Conservation (phyloP, 1,284 basidiomycete genomes). For the Cystobasidium sp. region DNA sequence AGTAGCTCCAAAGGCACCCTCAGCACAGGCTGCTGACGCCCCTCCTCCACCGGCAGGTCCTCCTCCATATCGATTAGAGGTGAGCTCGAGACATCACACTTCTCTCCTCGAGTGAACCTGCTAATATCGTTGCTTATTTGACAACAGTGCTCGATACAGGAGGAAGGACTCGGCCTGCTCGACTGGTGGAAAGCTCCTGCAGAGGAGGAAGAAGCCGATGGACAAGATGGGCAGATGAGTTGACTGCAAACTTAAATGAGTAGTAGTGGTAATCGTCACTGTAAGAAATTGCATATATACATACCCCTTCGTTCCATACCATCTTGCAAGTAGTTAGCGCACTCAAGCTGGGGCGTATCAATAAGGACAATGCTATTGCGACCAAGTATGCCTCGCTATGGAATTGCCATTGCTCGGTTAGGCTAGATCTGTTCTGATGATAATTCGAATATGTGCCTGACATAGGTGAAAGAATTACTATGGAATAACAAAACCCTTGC, state of each 20-base stretch:
- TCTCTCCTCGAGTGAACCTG: too few species aligned
- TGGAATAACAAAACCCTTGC: too few species aligned
- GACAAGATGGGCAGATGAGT: conserved; percentile 8
- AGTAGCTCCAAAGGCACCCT: conserved; percentile 36
- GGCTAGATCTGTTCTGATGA: too few species aligned
- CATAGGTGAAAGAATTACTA: too few species aligned
- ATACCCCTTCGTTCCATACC: conserved; percentile 22
- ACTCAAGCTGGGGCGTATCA: too few species aligned
- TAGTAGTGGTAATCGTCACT: background rate
- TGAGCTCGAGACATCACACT: too few species aligned
- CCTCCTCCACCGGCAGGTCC: conserved; percentile 11
- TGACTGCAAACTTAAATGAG: background rate
- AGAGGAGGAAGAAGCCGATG: conserved; percentile 49
- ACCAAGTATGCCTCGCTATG: too few species aligned
- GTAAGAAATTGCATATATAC: background rate
- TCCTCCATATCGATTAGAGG: conserved; percentile 32
- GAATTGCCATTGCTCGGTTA: too few species aligned
- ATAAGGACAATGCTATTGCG: too few species aligned
- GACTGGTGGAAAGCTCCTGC: conserved; percentile 63
- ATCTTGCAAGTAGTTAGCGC: background rate
- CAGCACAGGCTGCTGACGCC: conserved; percentile 10
- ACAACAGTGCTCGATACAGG: conserved; percentile 78
- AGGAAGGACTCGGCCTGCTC: conserved; percentile 77
- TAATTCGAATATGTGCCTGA: too few species aligned
- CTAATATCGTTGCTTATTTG: background rate